These are phyloP conservation scores for Leonotis leonurus DNA, from an alignment of 257 asterid species.

Conservation along the genomic window DNA sequence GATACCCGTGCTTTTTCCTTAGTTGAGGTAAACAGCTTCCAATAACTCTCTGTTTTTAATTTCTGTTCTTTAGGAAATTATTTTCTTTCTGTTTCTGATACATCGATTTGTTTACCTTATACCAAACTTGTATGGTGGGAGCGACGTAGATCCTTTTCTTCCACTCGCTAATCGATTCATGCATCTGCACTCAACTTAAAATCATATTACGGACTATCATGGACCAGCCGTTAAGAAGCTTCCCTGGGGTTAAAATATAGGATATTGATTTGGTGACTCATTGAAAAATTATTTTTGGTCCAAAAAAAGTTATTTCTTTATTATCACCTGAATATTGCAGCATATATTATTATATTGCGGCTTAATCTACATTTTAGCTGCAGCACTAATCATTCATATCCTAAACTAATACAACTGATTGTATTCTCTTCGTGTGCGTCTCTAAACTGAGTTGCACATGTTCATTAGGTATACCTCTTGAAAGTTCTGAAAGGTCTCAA, in stretches of 20 bases:
- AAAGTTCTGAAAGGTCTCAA: conserved; percentile 87
- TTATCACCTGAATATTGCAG: not conserved
- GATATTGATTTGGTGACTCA: conserved; percentile 2
- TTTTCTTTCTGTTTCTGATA: not conserved
- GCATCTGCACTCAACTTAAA: conserved; percentile 8
- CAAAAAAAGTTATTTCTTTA: not conserved
- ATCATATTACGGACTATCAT: not conserved
- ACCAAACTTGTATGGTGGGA: not conserved
- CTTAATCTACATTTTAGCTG: not conserved
- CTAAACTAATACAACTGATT: conserved; percentile 1
- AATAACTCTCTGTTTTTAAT: not conserved
- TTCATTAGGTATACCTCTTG: conserved; percentile 82
- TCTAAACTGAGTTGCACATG: conserved; percentile 18
- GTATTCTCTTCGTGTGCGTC: no score
- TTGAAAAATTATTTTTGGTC: not conserved
- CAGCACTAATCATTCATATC: not conserved
- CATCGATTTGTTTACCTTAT: not conserved
- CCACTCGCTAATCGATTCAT: not conserved
- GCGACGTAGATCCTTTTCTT: conserved; percentile 5
- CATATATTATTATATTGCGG: not conserved
- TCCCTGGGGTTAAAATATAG: not conserved
- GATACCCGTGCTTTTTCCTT: conserved; percentile 92
- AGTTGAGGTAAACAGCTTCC: conserved; percentile 52
- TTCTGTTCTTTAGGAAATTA: conserved; percentile 1
- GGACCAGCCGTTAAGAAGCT: conserved; percentile 1